Evolutionary conservation across 179 eudicot species (phyloP).

Genomic region (Beta corolliflora): DNA sequence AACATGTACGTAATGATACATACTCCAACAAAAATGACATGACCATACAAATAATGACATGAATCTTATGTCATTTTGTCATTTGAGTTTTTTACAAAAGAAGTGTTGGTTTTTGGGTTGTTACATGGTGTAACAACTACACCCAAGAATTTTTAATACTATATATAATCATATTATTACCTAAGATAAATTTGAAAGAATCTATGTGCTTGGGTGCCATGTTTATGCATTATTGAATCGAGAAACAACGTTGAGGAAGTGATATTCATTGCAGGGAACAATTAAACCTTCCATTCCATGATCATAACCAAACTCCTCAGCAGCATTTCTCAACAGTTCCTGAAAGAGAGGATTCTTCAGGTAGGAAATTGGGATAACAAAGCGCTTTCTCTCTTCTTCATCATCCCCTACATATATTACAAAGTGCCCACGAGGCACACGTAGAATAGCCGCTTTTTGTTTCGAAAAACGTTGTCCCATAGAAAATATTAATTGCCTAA

Average conservation of each 20-base stretch:
- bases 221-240: slow-evolving; percentile 18
- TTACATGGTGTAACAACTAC: too few species aligned
- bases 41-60: too few species aligned
- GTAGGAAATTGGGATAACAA: slow-evolving; percentile 38
- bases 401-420: slow-evolving; percentile 27
- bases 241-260: slow-evolving; percentile 29
- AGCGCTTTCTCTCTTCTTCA: slow-evolving; percentile 30
- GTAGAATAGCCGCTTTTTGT: neutral
- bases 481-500: neutral
- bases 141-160: too few species aligned
- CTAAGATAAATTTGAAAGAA: neutral
- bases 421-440: slow-evolving; percentile 43
- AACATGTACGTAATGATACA: too few species aligned
- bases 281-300: slow-evolving; percentile 32
- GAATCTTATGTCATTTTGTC: too few species aligned
- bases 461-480: neutral
- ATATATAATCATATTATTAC: too few species aligned
- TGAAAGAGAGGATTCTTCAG: slow-evolving; percentile 38
- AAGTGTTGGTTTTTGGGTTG: too few species aligned
- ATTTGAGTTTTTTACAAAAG: too few species aligned
- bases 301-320: slow-evolving; percentile 39
- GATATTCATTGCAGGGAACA: slow-evolving; percentile 31
- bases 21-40: too few species aligned
- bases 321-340: slow-evolving; percentile 30
- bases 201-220: neutral